Evolutionary conservation across 2,329 filamentous ascomycete species (phyloP).

Genomic region (Periconia sp.): DNA sequence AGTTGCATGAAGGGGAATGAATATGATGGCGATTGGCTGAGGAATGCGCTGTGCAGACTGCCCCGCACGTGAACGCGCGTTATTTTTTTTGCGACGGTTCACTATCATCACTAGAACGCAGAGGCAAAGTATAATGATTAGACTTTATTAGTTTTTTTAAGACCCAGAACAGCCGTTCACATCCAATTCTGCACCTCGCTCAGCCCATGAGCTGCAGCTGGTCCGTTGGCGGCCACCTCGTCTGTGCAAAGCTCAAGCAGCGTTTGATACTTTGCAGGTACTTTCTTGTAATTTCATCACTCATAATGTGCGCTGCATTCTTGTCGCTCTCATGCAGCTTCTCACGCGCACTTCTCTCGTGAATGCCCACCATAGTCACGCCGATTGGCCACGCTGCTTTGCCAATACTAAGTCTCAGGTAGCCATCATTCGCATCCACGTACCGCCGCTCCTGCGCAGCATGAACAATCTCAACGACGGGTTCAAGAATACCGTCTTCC

Average conservation of each 20-base stretch:
- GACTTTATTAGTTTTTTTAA: no score
- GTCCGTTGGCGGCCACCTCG: slow-evolving; percentile 93
- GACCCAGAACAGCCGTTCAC: not conserved
- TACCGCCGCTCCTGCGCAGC: slow-evolving; percentile 90
- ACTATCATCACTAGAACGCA: no score
- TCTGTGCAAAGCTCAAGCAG: slow-evolving; percentile 94
- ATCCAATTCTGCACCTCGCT: slow-evolving; percentile 9
- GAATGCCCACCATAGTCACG: slow-evolving; percentile 99
- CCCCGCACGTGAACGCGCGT: slow-evolving; percentile 35
- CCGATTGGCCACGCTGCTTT: slow-evolving; percentile 99
- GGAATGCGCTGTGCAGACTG: slow-evolving; percentile 3
- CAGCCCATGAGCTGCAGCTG: slow-evolving; percentile 92
- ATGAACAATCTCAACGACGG: slow-evolving; percentile 89
- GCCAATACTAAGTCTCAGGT: slow-evolving; percentile 89
- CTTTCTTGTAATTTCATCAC: slow-evolving; percentile 93
- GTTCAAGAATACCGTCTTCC: slow-evolving; percentile 77
- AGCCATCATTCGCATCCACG: slow-evolving; percentile 95
- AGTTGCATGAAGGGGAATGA: not conserved
- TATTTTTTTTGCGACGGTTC: not conserved
- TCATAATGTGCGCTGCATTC: slow-evolving; percentile 92
- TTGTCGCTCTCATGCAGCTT: slow-evolving; percentile 83
- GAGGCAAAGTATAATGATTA: no score
- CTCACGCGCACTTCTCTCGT: slow-evolving; percentile 93
- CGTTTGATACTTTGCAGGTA: slow-evolving; percentile 98
- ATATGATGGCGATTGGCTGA: slow-evolving; percentile 12